Evolutionary conservation across 495 filamentous ascomycete genomes (phyloP).

Genomic region (Antarctomyces pellizariae): DNA sequence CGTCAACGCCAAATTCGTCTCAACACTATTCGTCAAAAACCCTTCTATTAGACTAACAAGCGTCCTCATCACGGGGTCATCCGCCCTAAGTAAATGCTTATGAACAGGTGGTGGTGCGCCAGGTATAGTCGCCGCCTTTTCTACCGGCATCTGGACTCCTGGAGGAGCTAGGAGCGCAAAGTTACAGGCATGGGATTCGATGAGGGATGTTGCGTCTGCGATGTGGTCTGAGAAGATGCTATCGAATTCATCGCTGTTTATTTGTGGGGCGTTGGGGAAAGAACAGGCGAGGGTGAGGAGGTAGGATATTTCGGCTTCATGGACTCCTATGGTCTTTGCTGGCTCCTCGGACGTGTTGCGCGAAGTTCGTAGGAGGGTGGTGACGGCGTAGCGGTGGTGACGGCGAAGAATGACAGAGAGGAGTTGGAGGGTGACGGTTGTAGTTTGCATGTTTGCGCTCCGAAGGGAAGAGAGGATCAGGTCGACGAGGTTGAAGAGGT

Average conservation of each 20-base stretch:
- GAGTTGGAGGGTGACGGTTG: constrained; percentile 68
- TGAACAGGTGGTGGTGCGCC: constrained; percentile 30
- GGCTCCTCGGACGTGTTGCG: constrained; percentile 23
- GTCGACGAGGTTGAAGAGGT: constrained; percentile 81
- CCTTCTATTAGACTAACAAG: constrained; percentile 43
- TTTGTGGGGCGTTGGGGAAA: no score
- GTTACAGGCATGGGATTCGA: constrained; percentile 69
- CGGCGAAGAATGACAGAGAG: constrained; percentile 62
- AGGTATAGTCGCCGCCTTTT: constrained; percentile 26
- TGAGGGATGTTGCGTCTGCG: constrained; percentile 46
- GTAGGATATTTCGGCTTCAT: constrained; percentile 56
- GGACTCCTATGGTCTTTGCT: constrained; percentile 49
- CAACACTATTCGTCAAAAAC: constrained; percentile 77
- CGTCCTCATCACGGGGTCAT: constrained; percentile 54
- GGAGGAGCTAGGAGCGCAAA: constrained; percentile 29
- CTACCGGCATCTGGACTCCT: constrained; percentile 21
- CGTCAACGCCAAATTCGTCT: constrained; percentile 71
- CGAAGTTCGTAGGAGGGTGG: constrained; percentile 44
- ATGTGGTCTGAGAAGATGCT: constrained; percentile 64
- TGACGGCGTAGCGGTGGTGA: constrained; percentile 67
- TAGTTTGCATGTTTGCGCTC: constrained; percentile 69
- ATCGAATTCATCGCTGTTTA: constrained; percentile 49
- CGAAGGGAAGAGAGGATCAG: constrained; percentile 67
- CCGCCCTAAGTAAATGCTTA: constrained; percentile 34
- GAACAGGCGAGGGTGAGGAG: constrained; percentile 50